A percentile compares a stretch with the other conserved stretches of the same genome.
phyloP scores from a whole-genome alignment of 2,329 filamentous ascomycete genomes.

The Alternaria triticimaculans region DNA sequence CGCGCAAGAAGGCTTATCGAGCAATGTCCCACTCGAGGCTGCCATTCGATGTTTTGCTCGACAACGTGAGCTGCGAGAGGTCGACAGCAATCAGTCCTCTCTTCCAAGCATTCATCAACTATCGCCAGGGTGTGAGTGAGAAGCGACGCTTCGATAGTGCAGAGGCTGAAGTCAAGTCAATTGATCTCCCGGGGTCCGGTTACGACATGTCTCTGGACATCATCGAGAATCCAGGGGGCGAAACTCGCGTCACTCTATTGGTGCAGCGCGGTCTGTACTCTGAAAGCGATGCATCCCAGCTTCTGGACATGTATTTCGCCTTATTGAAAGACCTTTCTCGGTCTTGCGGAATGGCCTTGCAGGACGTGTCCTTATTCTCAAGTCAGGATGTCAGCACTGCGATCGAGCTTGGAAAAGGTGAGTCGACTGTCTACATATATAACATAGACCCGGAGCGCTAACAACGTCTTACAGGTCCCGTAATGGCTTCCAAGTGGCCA shows the following conservation, averaged over 20 bases:
- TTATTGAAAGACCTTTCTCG: slow-evolving; percentile 24
- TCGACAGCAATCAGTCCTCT: slow-evolving; percentile 53
- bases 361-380: slow-evolving; percentile 13
- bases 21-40: slow-evolving; percentile 54
- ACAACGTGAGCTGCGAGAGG: slow-evolving; percentile 51
- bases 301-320: slow-evolving; percentile 28
- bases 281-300: slow-evolving; percentile 27
- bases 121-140: slow-evolving; percentile 48
- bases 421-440: background rate
- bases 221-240: slow-evolving; percentile 10
- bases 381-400: slow-evolving; percentile 6
- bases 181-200: slow-evolving; percentile 17
- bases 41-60: slow-evolving; percentile 59
- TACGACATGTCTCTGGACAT: slow-evolving; percentile 26
- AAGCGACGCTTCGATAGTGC: slow-evolving; percentile 43
- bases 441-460: background rate
- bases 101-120: slow-evolving; percentile 60
- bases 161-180: background rate
- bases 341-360: background rate
- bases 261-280: slow-evolving; percentile 45
- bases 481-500: slow-evolving; percentile 26
- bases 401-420: slow-evolving; percentile 8
- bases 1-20: slow-evolving; percentile 34
- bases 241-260: background rate
- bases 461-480: slow-evolving; percentile 17